These are phyloP conservation scores for Sinapis alba DNA, from an alignment of 441 rosid genomes.

Conservation along the genomic window DNA sequence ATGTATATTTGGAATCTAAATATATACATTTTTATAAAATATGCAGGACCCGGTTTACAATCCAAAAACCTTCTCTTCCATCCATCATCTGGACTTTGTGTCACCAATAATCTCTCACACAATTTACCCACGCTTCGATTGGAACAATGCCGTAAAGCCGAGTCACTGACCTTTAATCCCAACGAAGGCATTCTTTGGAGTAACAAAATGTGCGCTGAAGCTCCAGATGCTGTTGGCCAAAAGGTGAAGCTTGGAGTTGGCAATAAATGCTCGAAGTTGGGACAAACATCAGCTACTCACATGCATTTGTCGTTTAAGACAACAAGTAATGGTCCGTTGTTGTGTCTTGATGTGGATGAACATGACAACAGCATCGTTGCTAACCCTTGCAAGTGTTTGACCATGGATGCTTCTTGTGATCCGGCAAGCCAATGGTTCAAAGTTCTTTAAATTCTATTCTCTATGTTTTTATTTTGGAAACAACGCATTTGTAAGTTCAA, in stretches of 20 bases:
- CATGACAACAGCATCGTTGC: conserved; percentile 46
- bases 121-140: conserved; percentile 38
- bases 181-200: conserved; percentile 41
- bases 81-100: conserved; percentile 71
- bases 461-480: too few species aligned
- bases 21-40: not conserved
- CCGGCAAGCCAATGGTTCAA: too few species aligned
- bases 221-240: conserved; percentile 40
- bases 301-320: too few species aligned
- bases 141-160: conserved; percentile 65
- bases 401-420: too few species aligned
- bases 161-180: conserved; percentile 55
- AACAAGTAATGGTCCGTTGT: conserved; percentile 38
- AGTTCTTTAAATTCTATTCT: too few species aligned
- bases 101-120: not conserved
- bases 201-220: conserved; percentile 65
- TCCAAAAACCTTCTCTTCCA: conserved; percentile 64
- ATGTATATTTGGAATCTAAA: not conserved
- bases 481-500: too few species aligned
- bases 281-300: not conserved
- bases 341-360: conserved; percentile 68
- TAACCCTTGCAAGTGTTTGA: conserved; percentile 64
- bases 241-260: conserved; percentile 50
- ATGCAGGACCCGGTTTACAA: conserved; percentile 72
- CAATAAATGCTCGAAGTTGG: conserved; percentile 60